These are phyloP conservation scores for Trichophyton equinum DNA, from an alignment of 2,329 filamentous ascomycete genomes.

Conservation along the genomic window DNA sequence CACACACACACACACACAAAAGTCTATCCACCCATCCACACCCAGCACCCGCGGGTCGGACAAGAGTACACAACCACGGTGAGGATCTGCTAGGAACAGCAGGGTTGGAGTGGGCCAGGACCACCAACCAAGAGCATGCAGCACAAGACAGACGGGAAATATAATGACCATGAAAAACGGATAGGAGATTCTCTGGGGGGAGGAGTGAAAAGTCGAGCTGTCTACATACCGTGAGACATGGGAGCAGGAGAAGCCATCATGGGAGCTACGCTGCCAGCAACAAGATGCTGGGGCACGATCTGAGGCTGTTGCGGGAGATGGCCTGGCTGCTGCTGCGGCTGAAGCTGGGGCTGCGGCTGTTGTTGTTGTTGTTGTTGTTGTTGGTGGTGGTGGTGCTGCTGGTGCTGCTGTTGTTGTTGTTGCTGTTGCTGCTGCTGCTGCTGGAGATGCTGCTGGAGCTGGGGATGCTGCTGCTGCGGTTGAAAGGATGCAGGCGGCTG, in stretches of 20 bases:
- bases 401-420: conserved; percentile 9
- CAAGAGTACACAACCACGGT: neutral
- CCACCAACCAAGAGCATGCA: conserved; percentile 2
- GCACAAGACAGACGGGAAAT: neutral
- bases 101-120: neutral
- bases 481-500: conserved; percentile 9
- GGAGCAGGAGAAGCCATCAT: conserved; percentile 14
- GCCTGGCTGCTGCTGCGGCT: conserved; percentile 7
- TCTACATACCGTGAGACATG: conserved; percentile 11
- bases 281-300: conserved; percentile 12
- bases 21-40: neutral
- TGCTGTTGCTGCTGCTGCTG: conserved; percentile 10
- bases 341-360: neutral
- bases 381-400: conserved; percentile 10
- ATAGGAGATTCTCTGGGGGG: neutral
- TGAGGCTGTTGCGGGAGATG: conserved; percentile 11
- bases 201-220: neutral
- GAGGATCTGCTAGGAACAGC: conserved; percentile 2
- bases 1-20: neutral
- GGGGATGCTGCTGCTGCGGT: conserved; percentile 8
- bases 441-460: conserved; percentile 11
- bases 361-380: conserved; percentile 9
- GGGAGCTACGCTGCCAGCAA: conserved; percentile 8
- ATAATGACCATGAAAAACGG: neutral
- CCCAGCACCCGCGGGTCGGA: neutral